Evolutionary conservation across 495 filamentous ascomycete genomes (phyloP), one percentile per base, ranked within the genome.

Genomic region (Choiromyces venosus): DNA sequence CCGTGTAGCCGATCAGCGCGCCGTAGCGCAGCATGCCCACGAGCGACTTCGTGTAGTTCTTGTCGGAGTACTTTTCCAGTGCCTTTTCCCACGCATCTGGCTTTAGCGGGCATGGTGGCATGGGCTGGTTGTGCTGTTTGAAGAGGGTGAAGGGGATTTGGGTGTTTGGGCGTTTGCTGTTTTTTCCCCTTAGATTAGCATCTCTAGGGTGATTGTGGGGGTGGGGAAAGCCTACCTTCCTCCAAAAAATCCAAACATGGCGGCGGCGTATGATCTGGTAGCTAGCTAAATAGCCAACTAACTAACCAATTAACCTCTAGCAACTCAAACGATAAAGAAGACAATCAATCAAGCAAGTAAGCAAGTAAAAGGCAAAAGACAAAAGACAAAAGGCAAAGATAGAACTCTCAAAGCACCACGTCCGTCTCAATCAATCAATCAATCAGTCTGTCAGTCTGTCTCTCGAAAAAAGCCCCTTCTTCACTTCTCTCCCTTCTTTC

Each of bases 1-100:
- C 33, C 4, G 36, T 40, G 66, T 67, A 67, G 6, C 66, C 66
- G 38, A 67, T 39, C 25, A 40, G 36, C 14, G 66, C 66, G 36
- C 66, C 66, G 33, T 67, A 67, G n/a, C 33, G 33, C 36, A 67
- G 9, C 36, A 67, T 67, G 12, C 66, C 66, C 12, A 67, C 36
- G 18, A 67, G 66, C 25, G 66, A 67, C 9, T 14, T 37, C 12
- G 36, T 37, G 19, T 37, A 67, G 66, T 7, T 18, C 36, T 37
- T 37, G 25, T 67, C 66, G n/a, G 66, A 40, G 33, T 67, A 67
- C 36, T 37, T 37, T 37, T 40, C 36, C 36, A 67, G 33, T 3
- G 66, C 66, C 33, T 38, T 67, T 9, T 67, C 66, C 66, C 66
- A 67, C 4, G 66, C 66, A 33, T 61, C 52, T 10, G 52, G 52